Evolutionary conservation across 2,329 filamentous ascomycete genomes (phyloP).

Genomic region (Endoconidiophora polonica): DNA sequence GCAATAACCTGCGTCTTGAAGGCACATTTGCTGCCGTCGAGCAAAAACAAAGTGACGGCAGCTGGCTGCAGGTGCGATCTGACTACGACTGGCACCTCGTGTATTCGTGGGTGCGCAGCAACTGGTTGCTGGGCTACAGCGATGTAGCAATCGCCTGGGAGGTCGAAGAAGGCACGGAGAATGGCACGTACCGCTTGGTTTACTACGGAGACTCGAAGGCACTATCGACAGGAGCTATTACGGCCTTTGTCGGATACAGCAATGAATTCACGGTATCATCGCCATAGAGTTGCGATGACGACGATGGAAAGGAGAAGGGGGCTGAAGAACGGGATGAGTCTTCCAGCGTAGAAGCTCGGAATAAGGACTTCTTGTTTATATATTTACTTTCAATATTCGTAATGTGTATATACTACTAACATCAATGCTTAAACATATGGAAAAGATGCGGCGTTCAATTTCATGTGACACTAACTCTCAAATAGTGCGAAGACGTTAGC

Average conservation of each 20-base stretch:
- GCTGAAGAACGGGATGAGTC: neutral
- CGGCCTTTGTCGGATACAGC: conserved; percentile 52
- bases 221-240: conserved; percentile 37
- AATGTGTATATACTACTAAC: no score
- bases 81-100: conserved; percentile 73
- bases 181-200: conserved; percentile 58
- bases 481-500: no score
- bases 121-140: conserved; percentile 53
- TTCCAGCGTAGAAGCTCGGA: no score
- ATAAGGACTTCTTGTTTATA: no score
- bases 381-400: no score
- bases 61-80: conserved; percentile 52
- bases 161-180: conserved; percentile 27
- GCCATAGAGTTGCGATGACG: neutral
- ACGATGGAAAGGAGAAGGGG: neutral
- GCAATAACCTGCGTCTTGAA: conserved; percentile 68
- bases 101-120: conserved; percentile 63
- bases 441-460: no score
- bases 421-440: no score
- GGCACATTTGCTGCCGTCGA: conserved; percentile 66
- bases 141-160: conserved; percentile 66
- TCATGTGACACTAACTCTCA: no score
- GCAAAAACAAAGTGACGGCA: conserved; percentile 15
- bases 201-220: conserved; percentile 77
- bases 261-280: conserved; percentile 28